Evolutionary conservation across 2,329 filamentous ascomycete species (phyloP), one percentile per base, ranked within the genome.

Genomic region (Aureobasidium sp.): DNA sequence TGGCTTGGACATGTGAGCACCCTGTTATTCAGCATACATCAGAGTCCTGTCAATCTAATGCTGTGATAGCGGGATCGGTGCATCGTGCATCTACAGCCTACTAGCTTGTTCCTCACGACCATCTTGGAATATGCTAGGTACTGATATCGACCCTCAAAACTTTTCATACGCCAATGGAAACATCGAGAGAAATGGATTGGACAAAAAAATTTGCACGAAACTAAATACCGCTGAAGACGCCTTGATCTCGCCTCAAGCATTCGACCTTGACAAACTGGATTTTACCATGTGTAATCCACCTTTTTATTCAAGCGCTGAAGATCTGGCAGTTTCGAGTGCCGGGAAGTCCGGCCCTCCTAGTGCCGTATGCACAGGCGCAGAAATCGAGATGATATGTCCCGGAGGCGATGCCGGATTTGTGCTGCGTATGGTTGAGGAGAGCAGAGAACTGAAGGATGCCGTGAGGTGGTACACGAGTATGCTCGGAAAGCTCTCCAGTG

Each of bases 261-360:
- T 86, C 0, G 74, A 72, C 25, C 71, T 83, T n/a, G 64, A 70
- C 11, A 80, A 78, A 3, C 79, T 96, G 47, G 87, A 93, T 71
- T 97, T 97, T 72, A 86, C 84, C 63, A 95, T 97, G 86, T 93
- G 88, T 66, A 99, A 99, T 67, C 94, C 94, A 0, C 94, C 94
- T 0, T 99, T 99, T 76, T 97, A 97, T 77, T 74, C 80, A n/a
- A 91, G 89, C 0, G 76, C 82, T 3, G 75, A 80, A 5, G 91
- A 95, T 56, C 83, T 97, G 74, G 67, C 81, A 3, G 75, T 78
- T 4, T 87, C 87, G 1, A 71, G 76, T 31, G 87, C 89, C 0
- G 73, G 80, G 41, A 96, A 97, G 73, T 75, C 80, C 3, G 80
- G 81, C 0, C 85, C 85, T 0, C 88, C 92, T 0, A 84, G 84